Percentiles rank a stretch among this genome's conserved stretches.
phyloP scores from a whole-genome alignment of 257 asterid genomes.

The Solanum chilense region DNA sequence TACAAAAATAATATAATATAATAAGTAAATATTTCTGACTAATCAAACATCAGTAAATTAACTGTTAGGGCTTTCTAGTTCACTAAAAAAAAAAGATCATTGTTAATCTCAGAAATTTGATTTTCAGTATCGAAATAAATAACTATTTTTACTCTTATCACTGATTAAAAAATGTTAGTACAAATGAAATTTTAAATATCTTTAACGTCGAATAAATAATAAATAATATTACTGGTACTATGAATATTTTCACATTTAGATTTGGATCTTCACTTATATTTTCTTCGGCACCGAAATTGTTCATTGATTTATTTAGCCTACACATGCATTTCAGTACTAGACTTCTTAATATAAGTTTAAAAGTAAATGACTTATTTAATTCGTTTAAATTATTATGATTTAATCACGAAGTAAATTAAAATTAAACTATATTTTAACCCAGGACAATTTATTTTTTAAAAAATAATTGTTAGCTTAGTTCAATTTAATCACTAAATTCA shows the following conservation, averaged over 20 bases:
- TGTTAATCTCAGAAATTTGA: too few species aligned
- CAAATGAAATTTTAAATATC: not conserved
- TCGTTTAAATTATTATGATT: not conserved
- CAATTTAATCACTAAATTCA: not conserved
- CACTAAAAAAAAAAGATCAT: too few species aligned
- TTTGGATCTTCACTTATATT: too few species aligned
- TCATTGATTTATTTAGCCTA: not conserved
- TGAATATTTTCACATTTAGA: not conserved
- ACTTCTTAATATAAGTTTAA: not conserved
- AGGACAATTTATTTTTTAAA: too few species aligned
- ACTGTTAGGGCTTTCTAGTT: too few species aligned
- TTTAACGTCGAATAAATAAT: not conserved
- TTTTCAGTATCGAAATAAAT: too few species aligned
- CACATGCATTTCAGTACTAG: not conserved
- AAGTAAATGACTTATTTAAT: not conserved
- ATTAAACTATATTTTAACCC: too few species aligned
- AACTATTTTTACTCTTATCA: too few species aligned
- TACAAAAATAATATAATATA: too few species aligned
- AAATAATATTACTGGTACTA: too few species aligned
- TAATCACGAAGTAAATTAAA: not conserved
- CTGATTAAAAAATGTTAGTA: not conserved
- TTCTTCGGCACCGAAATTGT: not conserved
- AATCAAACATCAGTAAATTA: not conserved
- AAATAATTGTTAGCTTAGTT: not conserved
- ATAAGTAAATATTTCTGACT: not conserved